phyloP scores from a whole-genome alignment of 352 stramenopile genomes.

The Globisporangium sylvaticum region DNA sequence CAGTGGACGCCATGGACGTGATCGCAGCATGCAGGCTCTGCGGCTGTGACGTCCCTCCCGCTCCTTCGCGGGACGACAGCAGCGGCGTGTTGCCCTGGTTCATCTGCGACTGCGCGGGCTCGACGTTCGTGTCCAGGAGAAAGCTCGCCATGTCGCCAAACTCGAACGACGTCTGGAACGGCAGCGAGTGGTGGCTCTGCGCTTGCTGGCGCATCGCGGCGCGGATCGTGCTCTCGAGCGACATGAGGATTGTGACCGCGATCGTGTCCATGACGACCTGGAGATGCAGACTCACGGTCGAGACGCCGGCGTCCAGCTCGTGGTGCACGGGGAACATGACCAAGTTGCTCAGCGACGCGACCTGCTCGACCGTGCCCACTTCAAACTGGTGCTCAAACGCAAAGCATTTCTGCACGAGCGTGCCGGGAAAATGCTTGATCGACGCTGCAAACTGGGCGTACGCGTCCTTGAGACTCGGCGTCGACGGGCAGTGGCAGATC shows the following conservation, averaged over 20 bases:
- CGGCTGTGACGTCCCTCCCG: neutral
- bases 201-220: constrained; percentile 47
- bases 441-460: constrained; percentile 68
- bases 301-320: constrained; percentile 55
- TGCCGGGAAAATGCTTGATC: constrained; percentile 56
- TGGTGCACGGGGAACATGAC: constrained; percentile 84
- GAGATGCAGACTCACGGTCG: constrained; percentile 77
- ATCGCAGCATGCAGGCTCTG: constrained; percentile 15
- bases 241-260: constrained; percentile 79
- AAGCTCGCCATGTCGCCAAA: constrained; percentile 38
- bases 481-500: constrained; percentile 76
- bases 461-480: constrained; percentile 45
- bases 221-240: constrained; percentile 71
- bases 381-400: constrained; percentile 83
- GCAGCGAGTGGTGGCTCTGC: constrained; percentile 13
- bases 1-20: constrained; percentile 16
- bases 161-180: constrained; percentile 21
- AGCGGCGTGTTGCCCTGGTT: constrained; percentile 29
- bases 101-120: constrained; percentile 33
- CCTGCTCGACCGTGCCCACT: constrained; percentile 46
- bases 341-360: constrained; percentile 51
- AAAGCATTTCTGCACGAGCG: constrained; percentile 80
- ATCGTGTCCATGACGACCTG: constrained; percentile 79
- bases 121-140: constrained; percentile 73
- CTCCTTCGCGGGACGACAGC: constrained; percentile 9